Base-by-base conservation (phyloP, 2,329 filamentous ascomycete species). In the Anisogramma anomala region DNA sequence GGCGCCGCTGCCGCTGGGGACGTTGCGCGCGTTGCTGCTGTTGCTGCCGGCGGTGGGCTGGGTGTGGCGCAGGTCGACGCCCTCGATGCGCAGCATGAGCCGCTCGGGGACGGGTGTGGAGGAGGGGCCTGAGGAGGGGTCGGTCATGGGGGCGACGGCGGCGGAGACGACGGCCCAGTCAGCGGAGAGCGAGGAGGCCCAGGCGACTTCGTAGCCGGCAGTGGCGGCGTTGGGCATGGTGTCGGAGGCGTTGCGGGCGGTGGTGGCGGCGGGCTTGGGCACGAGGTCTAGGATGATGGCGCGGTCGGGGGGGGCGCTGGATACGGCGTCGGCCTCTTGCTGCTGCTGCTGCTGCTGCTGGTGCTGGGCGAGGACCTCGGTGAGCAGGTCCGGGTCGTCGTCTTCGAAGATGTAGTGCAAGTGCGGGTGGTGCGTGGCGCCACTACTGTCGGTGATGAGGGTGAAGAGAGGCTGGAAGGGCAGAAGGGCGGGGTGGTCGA, bases 371-470 rank as follows among this genome's bases (percentile, higher is more conserved):
- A 59, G 79, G 2, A 82, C 79, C 27, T 77, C 71, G 1, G 82
- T 82, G 27, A 94, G 67, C 33, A 83, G 66, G 34, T 88, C 82
- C 2, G 79, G 74, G 55, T 95, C 87, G 61, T 96, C 91, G 60
- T 96, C 88, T 52, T 77, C 76, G 65, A 98, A 96, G 55, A 96
- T 74, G 64, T 96, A 96, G 64, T 89, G 86, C 1, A 94, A 78
- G 39, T 76, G 78, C 1, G 89, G 91, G 58, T 96, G 88, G 53
- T 85, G 72, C 47, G 85, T 83, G 33, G 84, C 75, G 52, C 77
- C 72, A 7, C 75, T 72, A 9, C 72, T 64, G 59, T 94, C 87
- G 55, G 84, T 78, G 49, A 96, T 70, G 31, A 95, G 68, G 1
- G 85, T 82, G 66, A 94, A 95, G 66, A 94, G 82, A 2, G 86